Conservation (phyloP, 352 stramenopile species). For the Peronospora belbahrii region DNA sequence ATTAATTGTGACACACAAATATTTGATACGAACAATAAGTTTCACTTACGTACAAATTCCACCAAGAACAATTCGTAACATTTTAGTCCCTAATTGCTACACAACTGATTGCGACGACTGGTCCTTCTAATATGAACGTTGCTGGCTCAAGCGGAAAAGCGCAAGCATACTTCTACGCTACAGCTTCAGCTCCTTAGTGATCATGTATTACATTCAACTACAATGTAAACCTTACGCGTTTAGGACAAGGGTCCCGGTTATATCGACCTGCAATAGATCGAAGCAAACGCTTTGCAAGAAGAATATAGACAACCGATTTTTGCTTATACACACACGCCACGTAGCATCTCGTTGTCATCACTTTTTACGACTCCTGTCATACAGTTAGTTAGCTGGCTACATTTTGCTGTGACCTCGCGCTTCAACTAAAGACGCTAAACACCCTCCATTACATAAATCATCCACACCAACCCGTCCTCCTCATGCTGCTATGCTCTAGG, state of each 20-base stretch:
- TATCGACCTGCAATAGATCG: neutral
- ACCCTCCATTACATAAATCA: slow-evolving; percentile 36
- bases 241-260: no score
- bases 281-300: neutral
- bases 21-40: slow-evolving; percentile 2
- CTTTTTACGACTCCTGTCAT: slow-evolving; percentile 13
- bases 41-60: no score
- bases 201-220: no score
- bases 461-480: slow-evolving; percentile 15
- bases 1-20: slow-evolving; percentile 1
- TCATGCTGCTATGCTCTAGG: neutral
- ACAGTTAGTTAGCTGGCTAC: slow-evolving; percentile 8
- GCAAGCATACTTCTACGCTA: no score
- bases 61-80: no score
- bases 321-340: slow-evolving; percentile 22
- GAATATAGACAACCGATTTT: slow-evolving; percentile 9
- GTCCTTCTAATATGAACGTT: no score
- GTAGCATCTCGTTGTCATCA: slow-evolving; percentile 1
- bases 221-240: no score
- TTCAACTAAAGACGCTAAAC: slow-evolving; percentile 5
- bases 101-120: no score
- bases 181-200: no score
- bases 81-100: no score
- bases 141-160: no score
- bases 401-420: slow-evolving; percentile 10